Evolutionary conservation across 306 rosid species (phyloP).

Genomic region (Geum urbanum): DNA sequence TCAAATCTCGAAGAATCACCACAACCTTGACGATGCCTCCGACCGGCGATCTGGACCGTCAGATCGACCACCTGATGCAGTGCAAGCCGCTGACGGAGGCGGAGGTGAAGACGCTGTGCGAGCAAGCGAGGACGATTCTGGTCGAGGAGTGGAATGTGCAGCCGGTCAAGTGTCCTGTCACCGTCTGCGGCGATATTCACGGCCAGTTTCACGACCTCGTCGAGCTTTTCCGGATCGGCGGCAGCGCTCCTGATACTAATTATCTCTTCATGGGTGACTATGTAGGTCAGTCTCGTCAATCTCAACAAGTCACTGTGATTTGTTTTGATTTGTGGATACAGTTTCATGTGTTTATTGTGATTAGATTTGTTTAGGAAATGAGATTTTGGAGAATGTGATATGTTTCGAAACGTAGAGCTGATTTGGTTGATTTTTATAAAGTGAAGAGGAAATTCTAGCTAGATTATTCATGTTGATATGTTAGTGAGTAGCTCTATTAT

Average conservation of each 20-base stretch:
- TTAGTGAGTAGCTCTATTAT: background rate
- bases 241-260: constrained; percentile 36
- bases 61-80: constrained; percentile 43
- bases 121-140: constrained; percentile 39
- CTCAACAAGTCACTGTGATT: too few species aligned
- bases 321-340: background rate
- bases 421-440: background rate
- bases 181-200: constrained; percentile 39
- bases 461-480: background rate
- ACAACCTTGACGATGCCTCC: constrained; percentile 27
- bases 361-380: background rate
- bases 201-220: constrained; percentile 42
- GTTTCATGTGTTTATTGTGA: background rate
- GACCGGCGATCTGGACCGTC: constrained; percentile 37
- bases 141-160: constrained; percentile 45
- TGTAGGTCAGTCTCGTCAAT: constrained; percentile 45
- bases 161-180: constrained; percentile 43
- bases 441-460: background rate
- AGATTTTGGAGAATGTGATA: constrained; percentile 3
- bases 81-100: constrained; percentile 36
- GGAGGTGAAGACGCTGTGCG: constrained; percentile 41
- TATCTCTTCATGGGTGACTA: constrained; percentile 45
- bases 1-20: constrained; percentile 1
- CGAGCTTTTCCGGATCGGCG: constrained; percentile 46
- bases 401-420: background rate